Conservation (phyloP, 2,329 filamentous ascomycete species). For the Sclerotinia glacialis region DNA sequence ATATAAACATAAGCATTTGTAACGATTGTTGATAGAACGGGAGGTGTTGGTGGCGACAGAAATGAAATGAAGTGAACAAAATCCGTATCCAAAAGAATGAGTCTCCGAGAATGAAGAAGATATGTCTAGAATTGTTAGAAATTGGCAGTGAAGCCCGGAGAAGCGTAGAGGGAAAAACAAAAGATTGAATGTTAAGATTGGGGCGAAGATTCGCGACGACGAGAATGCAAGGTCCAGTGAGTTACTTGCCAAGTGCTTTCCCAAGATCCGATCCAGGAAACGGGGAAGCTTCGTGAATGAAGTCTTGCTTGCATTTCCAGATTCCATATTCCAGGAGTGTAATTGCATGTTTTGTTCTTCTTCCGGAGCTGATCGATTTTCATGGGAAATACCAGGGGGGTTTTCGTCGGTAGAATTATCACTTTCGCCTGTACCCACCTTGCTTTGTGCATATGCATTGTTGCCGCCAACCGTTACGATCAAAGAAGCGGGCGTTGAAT, state of each 20-base stretch:
- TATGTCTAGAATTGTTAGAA: constrained; percentile 21
- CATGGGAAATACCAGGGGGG: too few species aligned
- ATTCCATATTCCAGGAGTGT: constrained; percentile 24
- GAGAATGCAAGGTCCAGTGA: background rate
- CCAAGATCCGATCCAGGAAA: constrained; percentile 23
- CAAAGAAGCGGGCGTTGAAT: constrained; percentile 21
- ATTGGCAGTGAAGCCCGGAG: background rate
- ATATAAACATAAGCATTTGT: constrained; percentile 15
- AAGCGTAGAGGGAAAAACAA: background rate
- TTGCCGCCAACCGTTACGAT: constrained; percentile 30
- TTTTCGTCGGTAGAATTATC: background rate
- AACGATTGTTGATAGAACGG: constrained; percentile 25
- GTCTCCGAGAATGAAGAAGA: constrained; percentile 20
- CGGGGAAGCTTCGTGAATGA: constrained; percentile 21
- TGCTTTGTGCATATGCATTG: constrained; percentile 25
- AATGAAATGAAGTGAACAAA: constrained; percentile 21
- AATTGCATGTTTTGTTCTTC: constrained; percentile 20
- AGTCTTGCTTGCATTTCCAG: constrained; percentile 3
- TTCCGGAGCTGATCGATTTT: constrained; percentile 11
- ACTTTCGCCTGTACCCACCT: background rate
- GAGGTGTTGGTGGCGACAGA: constrained; percentile 25
- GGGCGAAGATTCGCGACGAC: constrained; percentile 8
- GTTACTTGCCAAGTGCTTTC: constrained; percentile 25
- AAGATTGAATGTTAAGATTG: background rate
- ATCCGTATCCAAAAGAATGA: constrained; percentile 19